These are phyloP conservation scores for Triglochin maritima DNA, from an alignment of 106 monocot species.

Conservation along the genomic window DNA sequence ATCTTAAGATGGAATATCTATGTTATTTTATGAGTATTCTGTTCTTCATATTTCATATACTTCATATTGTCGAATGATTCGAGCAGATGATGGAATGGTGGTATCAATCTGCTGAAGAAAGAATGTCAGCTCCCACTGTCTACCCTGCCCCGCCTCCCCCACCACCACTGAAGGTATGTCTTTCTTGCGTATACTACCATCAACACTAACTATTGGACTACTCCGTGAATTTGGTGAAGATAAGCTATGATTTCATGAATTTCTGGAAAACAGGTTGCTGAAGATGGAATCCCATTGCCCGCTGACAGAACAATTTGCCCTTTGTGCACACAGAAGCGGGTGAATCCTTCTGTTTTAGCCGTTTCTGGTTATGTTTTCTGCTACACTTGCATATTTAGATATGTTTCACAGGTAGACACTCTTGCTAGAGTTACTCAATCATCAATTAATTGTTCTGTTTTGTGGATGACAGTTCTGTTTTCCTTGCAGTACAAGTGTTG, in stretches of 20 bases:
- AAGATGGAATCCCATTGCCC: slow-evolving; percentile 83
- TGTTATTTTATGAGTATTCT: not conserved
- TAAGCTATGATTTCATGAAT: not conserved
- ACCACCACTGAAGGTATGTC: slow-evolving; percentile 67
- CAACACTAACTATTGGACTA: not conserved
- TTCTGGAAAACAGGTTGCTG: slow-evolving; percentile 44
- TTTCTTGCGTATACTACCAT: not conserved
- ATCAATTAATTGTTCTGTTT: not conserved
- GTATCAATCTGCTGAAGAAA: slow-evolving; percentile 98
- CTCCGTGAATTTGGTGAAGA: not conserved
- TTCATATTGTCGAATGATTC: not conserved
- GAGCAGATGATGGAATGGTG: slow-evolving; percentile 99
- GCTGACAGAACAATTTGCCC: slow-evolving; percentile 69
- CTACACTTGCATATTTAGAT: slow-evolving; percentile 76
- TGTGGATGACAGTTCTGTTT: not conserved
- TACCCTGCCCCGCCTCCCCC: slow-evolving; percentile 96
- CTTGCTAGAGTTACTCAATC: not conserved
- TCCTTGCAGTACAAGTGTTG: slow-evolving; percentile 67
- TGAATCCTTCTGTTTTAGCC: slow-evolving; percentile 70
- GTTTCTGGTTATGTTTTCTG: slow-evolving; percentile 95
- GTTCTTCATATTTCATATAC: not conserved
- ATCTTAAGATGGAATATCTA: too few species aligned
- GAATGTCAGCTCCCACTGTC: slow-evolving; percentile 93
- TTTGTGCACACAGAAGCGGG: slow-evolving; percentile 71
- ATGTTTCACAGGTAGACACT: slow-evolving; percentile 59